Evolutionary conservation across 805 yeast genomes (phyloP), one percentile per base, ranked within the genome.

Genomic region (Zygoascus ofunaensis): DNA sequence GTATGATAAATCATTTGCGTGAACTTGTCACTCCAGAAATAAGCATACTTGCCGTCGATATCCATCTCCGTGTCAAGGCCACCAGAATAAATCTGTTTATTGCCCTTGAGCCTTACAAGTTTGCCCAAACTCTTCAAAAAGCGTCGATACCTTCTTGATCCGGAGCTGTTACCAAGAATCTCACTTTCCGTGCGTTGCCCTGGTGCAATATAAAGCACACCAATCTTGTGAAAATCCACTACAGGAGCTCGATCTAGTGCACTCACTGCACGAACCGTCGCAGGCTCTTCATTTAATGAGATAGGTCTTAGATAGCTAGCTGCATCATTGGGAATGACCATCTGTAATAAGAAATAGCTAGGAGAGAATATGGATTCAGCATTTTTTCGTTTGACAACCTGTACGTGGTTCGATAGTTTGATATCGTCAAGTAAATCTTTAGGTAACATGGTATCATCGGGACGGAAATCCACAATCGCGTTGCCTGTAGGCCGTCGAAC

Each of bases 1-100:
- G 84, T 74, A 58, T 87, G 95, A 60, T 76, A 87, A 7, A 85
- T 73, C 35, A 85, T 63, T 55, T 86, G 95, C 1, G 78, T 69
- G 28, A 76, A 74, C 56, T 80, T 78, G 50, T 82, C 83, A 41
- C 74, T 71, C 87, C 90, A 83, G 41, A 76, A 75, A 43, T 80
- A 64, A 0, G 92, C 85, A 55, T 65, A 80, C 47, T 81, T 77
- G 5, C 96, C 96, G 63, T 85, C 95, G 4, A 68, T 57, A 51
- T 81, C 81, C 48, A 71, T 71, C 40, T 72, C 80, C 1, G 78
- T 77, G 53, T 86, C 95, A 24, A 87, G 68, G 0, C 95, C 95
- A 8, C 94, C 96, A 17, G 78, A 77, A 45, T 77, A 75, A n/a
- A 71, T 65, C 12, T 39, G 23, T 28, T 67, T 65, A 53, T 79